Conservation (phyloP, 371 early-diverging fungal species). For the Syncephalis fuscata region DNA sequence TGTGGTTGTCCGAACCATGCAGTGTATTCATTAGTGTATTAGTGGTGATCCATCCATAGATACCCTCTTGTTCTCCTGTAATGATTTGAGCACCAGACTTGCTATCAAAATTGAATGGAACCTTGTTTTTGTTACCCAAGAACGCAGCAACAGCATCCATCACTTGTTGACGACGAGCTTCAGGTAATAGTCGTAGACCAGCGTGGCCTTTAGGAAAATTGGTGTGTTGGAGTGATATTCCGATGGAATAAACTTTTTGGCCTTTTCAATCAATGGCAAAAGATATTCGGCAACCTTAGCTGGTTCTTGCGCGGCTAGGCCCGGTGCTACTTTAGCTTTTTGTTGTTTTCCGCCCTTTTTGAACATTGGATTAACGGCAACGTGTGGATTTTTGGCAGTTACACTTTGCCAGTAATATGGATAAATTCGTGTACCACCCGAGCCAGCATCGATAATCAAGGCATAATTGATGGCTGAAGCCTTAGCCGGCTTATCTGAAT, state of each 20-base stretch:
- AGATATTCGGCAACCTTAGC: conserved; percentile 37
- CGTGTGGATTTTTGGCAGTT: no score
- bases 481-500: no score
- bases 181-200: conserved; percentile 70
- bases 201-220: conserved; percentile 86
- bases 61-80: conserved; percentile 81
- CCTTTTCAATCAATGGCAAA: conserved; percentile 57
- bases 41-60: conserved; percentile 86
- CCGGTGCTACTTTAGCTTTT: conserved; percentile 1
- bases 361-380: background rate
- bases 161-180: conserved; percentile 28
- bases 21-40: conserved; percentile 75
- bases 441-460: conserved; percentile 5
- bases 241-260: conserved; percentile 45
- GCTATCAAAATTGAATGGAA: conserved; percentile 27
- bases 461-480: conserved; percentile 1
- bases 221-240: conserved; percentile 46
- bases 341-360: conserved; percentile 1
- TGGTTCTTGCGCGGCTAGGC: conserved; percentile 8
- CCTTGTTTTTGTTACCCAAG: background rate
- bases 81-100: conserved; percentile 56
- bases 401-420: no score
- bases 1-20: conserved; percentile 10
- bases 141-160: conserved; percentile 26
- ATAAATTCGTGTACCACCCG: background rate